phyloP scores from a whole-genome alignment of 768 basidiomycete genomes.

The Russula griseocarnosa region DNA sequence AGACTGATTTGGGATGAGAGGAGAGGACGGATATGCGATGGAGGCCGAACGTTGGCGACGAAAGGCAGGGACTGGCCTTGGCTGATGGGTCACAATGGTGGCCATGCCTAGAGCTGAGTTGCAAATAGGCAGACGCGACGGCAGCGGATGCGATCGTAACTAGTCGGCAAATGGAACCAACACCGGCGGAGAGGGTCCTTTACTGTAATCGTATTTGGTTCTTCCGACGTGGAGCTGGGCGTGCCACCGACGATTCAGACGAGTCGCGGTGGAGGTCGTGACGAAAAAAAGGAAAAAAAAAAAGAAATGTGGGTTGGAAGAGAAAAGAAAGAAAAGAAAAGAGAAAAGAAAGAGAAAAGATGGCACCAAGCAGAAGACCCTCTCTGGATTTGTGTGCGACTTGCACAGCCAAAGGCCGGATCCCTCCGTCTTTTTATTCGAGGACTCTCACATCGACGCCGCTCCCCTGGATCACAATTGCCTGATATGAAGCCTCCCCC shows the following conservation, averaged over 20 bases:
- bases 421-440: constrained; percentile 20
- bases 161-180: constrained; percentile 21
- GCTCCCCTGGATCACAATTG: accelerated
- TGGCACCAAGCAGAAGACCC: background rate
- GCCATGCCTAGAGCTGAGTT: constrained; percentile 25
- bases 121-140: constrained; percentile 10
- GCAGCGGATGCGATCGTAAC: constrained; percentile 27
- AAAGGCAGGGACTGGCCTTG: constrained; percentile 21
- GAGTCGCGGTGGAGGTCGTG: background rate
- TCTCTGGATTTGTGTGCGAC: constrained; percentile 2
- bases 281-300: background rate
- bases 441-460: background rate
- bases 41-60: constrained; percentile 22
- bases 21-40: constrained; percentile 17
- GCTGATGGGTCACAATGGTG: constrained; percentile 20
- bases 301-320: no score
- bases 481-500: background rate
- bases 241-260: no score
- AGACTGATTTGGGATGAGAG: constrained; percentile 16
- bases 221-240: background rate
- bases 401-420: constrained; percentile 18
- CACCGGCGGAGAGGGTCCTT: background rate
- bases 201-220: no score
- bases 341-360: background rate
- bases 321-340: background rate